These are phyloP conservation scores for Lomentospora prolificans DNA, from an alignment of 2,329 filamentous ascomycete species.

Conservation along the genomic window DNA sequence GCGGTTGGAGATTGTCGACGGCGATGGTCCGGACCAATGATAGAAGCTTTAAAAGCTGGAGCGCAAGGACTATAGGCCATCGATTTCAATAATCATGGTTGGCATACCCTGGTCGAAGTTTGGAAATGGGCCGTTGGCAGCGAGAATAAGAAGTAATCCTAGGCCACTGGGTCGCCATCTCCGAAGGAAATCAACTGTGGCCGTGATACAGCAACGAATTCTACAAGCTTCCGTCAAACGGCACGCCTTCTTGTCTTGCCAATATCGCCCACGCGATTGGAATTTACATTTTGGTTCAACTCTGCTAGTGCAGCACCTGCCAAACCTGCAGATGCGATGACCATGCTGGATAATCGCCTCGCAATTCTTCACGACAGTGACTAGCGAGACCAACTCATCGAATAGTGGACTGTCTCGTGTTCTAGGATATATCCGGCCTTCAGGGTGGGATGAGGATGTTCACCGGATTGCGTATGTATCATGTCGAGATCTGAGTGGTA, in stretches of 20 bases:
- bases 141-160: neutral
- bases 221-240: neutral
- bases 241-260: neutral
- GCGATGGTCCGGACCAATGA: neutral
- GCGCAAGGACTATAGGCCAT: neutral
- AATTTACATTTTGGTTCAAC: neutral
- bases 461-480: neutral
- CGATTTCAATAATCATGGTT: neutral
- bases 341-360: neutral
- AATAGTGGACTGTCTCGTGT: neutral
- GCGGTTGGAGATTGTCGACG: neutral
- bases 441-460: neutral
- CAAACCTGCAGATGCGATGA: neutral
- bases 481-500: neutral
- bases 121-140: neutral
- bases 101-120: neutral
- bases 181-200: neutral
- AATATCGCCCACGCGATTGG: neutral
- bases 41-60: neutral
- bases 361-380: neutral
- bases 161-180: neutral
- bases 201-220: neutral
- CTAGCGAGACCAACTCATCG: neutral
- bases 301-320: neutral
- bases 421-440: neutral